phyloP scores from a whole-genome alignment of 306 rosid genomes.

The Quercus variabilis region DNA sequence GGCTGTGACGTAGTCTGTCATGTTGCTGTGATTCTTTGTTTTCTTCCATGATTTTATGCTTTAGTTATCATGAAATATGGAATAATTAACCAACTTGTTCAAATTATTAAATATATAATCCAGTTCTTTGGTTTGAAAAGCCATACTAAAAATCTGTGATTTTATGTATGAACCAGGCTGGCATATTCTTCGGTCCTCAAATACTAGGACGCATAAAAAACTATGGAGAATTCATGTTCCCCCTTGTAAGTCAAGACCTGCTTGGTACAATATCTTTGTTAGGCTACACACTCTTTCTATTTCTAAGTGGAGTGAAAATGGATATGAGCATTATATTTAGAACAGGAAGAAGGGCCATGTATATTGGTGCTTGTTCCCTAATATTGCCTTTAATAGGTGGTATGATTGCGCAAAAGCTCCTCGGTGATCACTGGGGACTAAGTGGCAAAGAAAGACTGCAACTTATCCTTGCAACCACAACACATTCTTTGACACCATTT shows the following conservation, averaged over 20 bases:
- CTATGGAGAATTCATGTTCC: slow-evolving; percentile 21
- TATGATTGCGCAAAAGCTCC: neutral
- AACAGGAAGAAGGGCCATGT: slow-evolving; percentile 33
- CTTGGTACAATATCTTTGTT: slow-evolving; percentile 38
- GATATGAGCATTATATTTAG: slow-evolving; percentile 40
- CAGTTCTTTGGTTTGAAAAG: neutral
- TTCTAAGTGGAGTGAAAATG: slow-evolving; percentile 62
- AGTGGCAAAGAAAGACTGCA: neutral
- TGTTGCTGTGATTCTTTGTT: neutral
- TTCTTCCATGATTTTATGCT: neutral
- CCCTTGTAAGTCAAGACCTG: slow-evolving; percentile 36
- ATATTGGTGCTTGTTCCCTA: slow-evolving; percentile 30
- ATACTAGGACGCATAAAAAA: neutral
- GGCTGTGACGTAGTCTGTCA: neutral
- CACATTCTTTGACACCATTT: slow-evolving; percentile 35
- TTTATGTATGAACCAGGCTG: slow-evolving; percentile 9
- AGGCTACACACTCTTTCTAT: slow-evolving; percentile 55
- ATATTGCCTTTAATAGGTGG: slow-evolving; percentile 40
- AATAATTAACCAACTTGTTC: neutral
- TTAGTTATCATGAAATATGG: neutral
- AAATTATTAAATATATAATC: too few relatives aligned
- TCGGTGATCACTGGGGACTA: neutral
- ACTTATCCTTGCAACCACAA: neutral
- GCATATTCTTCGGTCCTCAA: slow-evolving; percentile 10
- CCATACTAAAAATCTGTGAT: neutral